Evolutionary conservation across 306 rosid genomes (phyloP), one percentile per base, ranked within the genome.

Genomic region (Cucurbita maxima): DNA sequence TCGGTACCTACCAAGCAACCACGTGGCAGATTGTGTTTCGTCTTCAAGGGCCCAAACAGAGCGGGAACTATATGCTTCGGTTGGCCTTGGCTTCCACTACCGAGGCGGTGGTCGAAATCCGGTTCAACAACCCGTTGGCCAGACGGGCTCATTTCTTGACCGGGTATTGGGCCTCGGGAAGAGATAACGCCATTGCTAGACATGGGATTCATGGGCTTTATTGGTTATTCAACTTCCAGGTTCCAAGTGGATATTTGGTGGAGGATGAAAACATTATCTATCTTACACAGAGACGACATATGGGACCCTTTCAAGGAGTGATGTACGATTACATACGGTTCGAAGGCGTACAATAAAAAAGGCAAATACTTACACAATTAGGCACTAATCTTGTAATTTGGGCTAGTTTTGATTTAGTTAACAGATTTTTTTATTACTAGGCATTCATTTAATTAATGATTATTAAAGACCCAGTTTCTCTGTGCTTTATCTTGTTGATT

Each of bases 21-120:
- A 87, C 89, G 0, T 85, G 96, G 96, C 83, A 82, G 52, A 76
- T 88, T 22, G 6, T n/a, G 45, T 90, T 90, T 75, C 71, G 75
- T 5, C 87, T 82, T 11, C 12, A 69, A 30, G 55, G 72, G 13
- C 54, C 55, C 0, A 40, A 8, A 41, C 1, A 12, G 16, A 4
- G 0, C 2, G 90, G 88, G 60, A 78, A 57, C 5, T 86, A 90
- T 77, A 88, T 85, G 43, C 82, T 90, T 12, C 94, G 79, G 66
- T 1, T 90, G 52, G 91, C 94, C 41, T 7, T 90, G n/a, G 94
- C 94, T n/a, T 50, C 84, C 1, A 77, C 92, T n/a, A 5, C 72
- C 6, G 36, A 34, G 1, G 19, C 50, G 0, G 72, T 43, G 40
- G 37, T 67, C 12, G 38, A 67, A 0, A 14, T 67, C 55, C 72